These are phyloP conservation scores for Aspergillus pseudoglaucus DNA, from an alignment of 2,329 filamentous ascomycete genomes.

Conservation along the genomic window DNA sequence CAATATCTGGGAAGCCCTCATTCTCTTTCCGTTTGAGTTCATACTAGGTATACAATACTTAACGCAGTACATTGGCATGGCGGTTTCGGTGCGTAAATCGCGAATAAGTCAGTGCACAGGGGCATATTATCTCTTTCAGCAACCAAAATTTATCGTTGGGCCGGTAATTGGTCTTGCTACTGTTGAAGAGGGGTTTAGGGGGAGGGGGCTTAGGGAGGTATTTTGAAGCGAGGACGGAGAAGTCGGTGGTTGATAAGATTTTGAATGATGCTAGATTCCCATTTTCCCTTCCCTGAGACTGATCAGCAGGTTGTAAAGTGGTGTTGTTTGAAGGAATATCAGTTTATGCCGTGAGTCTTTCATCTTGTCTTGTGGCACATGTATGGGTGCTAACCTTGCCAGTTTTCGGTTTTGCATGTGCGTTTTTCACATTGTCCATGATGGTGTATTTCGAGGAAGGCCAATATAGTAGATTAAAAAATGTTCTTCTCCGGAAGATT, in stretches of 20 bases:
- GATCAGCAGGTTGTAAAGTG: neutral
- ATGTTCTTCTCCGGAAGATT: too few species aligned
- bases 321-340: neutral
- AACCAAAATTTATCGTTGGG: neutral
- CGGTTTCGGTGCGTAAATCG: slow-evolving; percentile 3
- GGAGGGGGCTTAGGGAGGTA: neutral
- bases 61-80: slow-evolving; percentile 12
- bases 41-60: slow-evolving; percentile 9
- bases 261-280: neutral
- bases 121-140: neutral
- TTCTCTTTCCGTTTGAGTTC: slow-evolving; percentile 6
- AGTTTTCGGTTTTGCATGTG: too few species aligned
- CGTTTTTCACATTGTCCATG: too few species aligned
- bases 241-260: neutral
- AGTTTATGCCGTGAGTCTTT: neutral
- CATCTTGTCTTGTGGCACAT: too few species aligned
- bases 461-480: too few species aligned
- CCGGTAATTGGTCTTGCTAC: neutral
- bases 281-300: neutral
- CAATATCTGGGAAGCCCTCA: slow-evolving; percentile 8
- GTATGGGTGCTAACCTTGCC: neutral
- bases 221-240: neutral
- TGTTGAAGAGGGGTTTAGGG: neutral
- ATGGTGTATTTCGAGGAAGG: too few species aligned
- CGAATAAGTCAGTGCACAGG: neutral